Evolutionary conservation across 148 eudicot species (phyloP).

Genomic region (Camellia japonica): DNA sequence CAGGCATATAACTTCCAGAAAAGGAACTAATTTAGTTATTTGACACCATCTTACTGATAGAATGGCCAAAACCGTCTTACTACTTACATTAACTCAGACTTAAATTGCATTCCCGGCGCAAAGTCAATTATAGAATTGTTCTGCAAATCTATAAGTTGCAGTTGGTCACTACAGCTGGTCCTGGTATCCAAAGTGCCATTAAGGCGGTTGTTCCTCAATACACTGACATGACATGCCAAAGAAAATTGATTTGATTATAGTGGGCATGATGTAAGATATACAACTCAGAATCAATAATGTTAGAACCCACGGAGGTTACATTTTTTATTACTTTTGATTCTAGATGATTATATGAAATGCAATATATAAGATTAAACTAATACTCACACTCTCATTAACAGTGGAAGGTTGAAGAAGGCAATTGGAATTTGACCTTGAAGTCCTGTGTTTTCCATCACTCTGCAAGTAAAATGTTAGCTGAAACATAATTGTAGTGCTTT

Average conservation of each 20-base stretch:
- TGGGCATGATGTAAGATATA: not conserved
- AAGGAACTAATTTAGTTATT: not conserved
- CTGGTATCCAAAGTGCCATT: slow-evolving; percentile 40
- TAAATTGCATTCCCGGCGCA: slow-evolving; percentile 16
- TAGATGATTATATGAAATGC: not conserved
- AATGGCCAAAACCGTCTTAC: slow-evolving; percentile 15
- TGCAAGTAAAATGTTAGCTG: slow-evolving; percentile 22
- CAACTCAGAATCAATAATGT: not conserved
- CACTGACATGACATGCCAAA: slow-evolving; percentile 24
- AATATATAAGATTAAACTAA: not conserved
- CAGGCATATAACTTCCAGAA: not conserved
- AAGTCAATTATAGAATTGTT: slow-evolving; percentile 33
- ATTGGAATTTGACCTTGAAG: slow-evolving; percentile 63
- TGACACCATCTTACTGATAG: not conserved
- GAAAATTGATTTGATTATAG: not conserved
- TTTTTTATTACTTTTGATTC: not conserved
- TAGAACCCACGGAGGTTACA: not conserved
- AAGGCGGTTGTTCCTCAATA: slow-evolving; percentile 39
- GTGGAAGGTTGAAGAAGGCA: slow-evolving; percentile 54
- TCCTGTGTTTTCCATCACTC: slow-evolving; percentile 56
- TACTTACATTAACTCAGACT: slow-evolving; percentile 34
- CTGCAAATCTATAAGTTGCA: slow-evolving; percentile 46
- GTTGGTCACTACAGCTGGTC: slow-evolving; percentile 33
- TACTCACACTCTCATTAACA: slow-evolving; percentile 41
- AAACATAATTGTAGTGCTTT: not conserved